A percentile compares a stretch with the other conserved stretches of the same genome.
phyloP scores from a whole-genome alignment of 495 filamentous ascomycete genomes.

The Penicillium psychrofluorescens region DNA sequence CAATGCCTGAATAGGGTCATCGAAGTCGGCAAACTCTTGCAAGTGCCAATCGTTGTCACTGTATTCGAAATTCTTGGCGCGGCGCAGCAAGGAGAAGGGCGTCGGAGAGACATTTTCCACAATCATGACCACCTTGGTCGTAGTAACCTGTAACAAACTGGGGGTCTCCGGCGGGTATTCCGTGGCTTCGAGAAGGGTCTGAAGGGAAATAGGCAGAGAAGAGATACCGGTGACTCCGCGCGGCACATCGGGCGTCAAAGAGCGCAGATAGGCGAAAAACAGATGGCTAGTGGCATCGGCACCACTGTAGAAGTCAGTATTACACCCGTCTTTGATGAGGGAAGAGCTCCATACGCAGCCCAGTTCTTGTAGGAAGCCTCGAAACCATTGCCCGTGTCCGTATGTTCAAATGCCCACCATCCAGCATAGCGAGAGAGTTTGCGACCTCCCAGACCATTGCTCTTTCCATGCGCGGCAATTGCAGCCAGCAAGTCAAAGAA shows the following conservation, averaged over 20 bases:
- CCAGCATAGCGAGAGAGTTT: conserved; percentile 93
- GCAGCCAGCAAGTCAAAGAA: conserved; percentile 94
- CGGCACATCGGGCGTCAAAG: conserved; percentile 69
- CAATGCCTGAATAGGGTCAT: conserved; percentile 80
- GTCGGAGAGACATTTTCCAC: conserved; percentile 94
- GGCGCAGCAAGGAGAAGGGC: conserved; percentile 81
- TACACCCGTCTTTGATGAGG: background rate
- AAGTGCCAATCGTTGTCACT: conserved; percentile 78
- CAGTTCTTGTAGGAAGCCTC: conserved; percentile 90
- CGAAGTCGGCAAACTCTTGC: conserved; percentile 75
- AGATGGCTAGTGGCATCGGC: conserved; percentile 94
- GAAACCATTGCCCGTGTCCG: conserved; percentile 79
- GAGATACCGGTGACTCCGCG: conserved; percentile 69
- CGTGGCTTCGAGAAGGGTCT: conserved; percentile 82
- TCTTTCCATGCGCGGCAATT: conserved; percentile 75
- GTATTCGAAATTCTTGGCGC: conserved; percentile 93
- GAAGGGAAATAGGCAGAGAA: conserved; percentile 78
- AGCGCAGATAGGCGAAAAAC: conserved; percentile 95
- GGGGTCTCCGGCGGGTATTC: conserved; percentile 88
- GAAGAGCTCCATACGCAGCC: conserved; percentile 43
- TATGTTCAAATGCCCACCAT: conserved; percentile 98
- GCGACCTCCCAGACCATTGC: conserved; percentile 85
- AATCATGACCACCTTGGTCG: conserved; percentile 90
- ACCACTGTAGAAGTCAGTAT: conserved; percentile 48
- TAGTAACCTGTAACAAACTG: conserved; percentile 67